These are phyloP conservation scores for Rhizoclosmatium sp. DNA, from an alignment of 192 early-diverging fungal genomes.

Conservation along the genomic window DNA sequence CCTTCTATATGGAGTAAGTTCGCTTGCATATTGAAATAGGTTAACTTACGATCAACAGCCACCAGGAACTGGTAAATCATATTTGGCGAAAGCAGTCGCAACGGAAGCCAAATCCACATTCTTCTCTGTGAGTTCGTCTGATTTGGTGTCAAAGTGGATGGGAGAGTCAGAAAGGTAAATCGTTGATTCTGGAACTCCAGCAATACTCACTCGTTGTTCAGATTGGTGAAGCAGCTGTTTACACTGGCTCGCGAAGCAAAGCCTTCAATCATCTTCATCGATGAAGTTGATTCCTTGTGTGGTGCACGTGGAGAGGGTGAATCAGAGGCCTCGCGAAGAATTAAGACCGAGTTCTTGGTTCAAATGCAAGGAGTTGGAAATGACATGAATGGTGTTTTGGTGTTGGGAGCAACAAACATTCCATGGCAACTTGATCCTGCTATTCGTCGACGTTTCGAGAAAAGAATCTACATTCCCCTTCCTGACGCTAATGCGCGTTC, in stretches of 20 bases:
- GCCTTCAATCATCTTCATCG: conserved; percentile 98
- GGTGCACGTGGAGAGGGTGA: conserved; percentile 97
- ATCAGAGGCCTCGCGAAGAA: conserved; percentile 89
- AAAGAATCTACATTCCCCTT: conserved; percentile 97
- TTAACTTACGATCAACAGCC: conserved; percentile 55
- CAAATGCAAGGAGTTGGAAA: conserved; percentile 99
- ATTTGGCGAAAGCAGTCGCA: conserved; percentile 95
- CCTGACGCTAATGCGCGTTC: conserved; percentile 88
- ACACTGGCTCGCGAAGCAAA: conserved; percentile 89
- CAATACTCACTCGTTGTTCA: conserved; percentile 29
- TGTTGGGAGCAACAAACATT: conserved; percentile 96
- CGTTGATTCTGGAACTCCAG: not conserved
- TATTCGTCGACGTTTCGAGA: conserved; percentile 96
- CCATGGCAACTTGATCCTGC: conserved; percentile 96
- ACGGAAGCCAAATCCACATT: conserved; percentile 97
- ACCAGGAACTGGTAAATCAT: conserved; percentile 98
- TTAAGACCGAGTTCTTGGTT: conserved; percentile 98
- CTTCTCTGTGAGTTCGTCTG: conserved; percentile 95
- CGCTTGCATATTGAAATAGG: not conserved
- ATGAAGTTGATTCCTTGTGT: conserved; percentile 97
- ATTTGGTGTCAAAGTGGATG: conserved; percentile 99
- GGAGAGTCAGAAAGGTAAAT: conserved; percentile 90
- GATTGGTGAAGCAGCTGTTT: conserved; percentile 94
- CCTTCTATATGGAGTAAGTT: conserved; percentile 83
- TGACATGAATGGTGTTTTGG: conserved; percentile 93